Conservation (phyloP, 192 early-diverging fungal genomes). For the Haplosporangium gracile region DNA sequence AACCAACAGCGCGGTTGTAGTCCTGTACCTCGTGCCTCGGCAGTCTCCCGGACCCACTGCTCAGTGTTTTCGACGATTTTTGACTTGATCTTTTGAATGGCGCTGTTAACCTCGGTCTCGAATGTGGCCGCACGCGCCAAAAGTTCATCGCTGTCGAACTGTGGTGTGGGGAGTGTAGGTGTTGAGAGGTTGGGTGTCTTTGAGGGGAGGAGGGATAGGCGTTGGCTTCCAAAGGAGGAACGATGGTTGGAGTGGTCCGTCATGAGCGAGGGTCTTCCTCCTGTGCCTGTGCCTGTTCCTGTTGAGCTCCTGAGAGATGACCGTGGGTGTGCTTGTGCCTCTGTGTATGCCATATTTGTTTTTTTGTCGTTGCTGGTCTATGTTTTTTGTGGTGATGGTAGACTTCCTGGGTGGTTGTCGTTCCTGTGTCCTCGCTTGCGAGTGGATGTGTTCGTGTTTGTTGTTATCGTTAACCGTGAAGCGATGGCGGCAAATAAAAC, state of each 20-base stretch:
- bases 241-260: constrained; percentile 19
- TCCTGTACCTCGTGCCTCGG: constrained; percentile 29
- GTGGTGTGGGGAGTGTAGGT: constrained; percentile 16
- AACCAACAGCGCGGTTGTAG: background rate
- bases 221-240: constrained; percentile 15
- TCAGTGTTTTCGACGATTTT: constrained; percentile 35
- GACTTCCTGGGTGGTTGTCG: background rate
- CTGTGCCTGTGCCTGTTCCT: constrained; percentile 7
- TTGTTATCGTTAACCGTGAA: background rate
- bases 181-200: constrained; percentile 8
- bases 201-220: constrained; percentile 25
- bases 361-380: background rate
- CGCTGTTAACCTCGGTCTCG: constrained; percentile 28
- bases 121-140: constrained; percentile 27
- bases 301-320: constrained; percentile 10
- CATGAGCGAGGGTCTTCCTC: constrained; percentile 8
- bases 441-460: background rate
- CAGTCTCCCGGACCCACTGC: constrained; percentile 40
- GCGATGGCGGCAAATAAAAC: background rate
- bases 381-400: background rate
- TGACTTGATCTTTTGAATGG: constrained; percentile 43
- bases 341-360: background rate
- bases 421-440: background rate
- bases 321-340: background rate
- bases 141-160: constrained; percentile 45